phyloP scores from a whole-genome alignment of 2,329 filamentous ascomycete species.

The Epichloe elymi region DNA sequence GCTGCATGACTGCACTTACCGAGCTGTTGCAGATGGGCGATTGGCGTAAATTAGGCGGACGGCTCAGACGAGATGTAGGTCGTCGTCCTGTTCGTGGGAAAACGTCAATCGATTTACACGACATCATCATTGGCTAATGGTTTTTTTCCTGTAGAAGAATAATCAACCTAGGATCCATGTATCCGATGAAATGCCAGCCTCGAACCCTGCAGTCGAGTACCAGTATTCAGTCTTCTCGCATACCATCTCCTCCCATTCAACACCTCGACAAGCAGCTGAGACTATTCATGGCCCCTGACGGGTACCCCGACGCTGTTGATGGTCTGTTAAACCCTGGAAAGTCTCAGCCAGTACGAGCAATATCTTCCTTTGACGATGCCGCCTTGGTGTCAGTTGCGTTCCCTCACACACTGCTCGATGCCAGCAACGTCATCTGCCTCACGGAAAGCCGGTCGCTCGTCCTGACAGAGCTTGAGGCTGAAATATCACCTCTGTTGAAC shows the following conservation, averaged over 20 bases:
- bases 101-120: too few relatives aligned
- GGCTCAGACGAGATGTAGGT: constrained; percentile 25
- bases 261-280: background rate
- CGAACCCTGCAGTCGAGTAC: constrained; percentile 27
- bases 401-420: constrained; percentile 36
- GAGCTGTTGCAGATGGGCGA: constrained; percentile 24
- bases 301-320: constrained; percentile 13
- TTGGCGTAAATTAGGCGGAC: constrained; percentile 31
- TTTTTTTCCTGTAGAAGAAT: background rate
- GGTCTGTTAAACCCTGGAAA: constrained; percentile 28
- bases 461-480: constrained; percentile 26
- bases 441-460: constrained; percentile 32
- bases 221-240: constrained; percentile 23
- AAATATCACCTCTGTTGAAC: constrained; percentile 24
- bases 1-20: constrained; percentile 20
- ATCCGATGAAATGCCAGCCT: constrained; percentile 15
- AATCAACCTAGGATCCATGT: constrained; percentile 21
- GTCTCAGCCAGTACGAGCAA: constrained; percentile 33
- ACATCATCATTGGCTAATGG: background rate
- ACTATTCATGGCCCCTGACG: background rate
- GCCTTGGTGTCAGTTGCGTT: constrained; percentile 34
- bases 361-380: constrained; percentile 34
- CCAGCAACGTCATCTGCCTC: constrained; percentile 27
- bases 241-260: constrained; percentile 27
- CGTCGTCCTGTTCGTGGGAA: too few relatives aligned